Evolutionary conservation across 1,284 basidiomycete species (phyloP).

Genomic region (Golubevia sp.): DNA sequence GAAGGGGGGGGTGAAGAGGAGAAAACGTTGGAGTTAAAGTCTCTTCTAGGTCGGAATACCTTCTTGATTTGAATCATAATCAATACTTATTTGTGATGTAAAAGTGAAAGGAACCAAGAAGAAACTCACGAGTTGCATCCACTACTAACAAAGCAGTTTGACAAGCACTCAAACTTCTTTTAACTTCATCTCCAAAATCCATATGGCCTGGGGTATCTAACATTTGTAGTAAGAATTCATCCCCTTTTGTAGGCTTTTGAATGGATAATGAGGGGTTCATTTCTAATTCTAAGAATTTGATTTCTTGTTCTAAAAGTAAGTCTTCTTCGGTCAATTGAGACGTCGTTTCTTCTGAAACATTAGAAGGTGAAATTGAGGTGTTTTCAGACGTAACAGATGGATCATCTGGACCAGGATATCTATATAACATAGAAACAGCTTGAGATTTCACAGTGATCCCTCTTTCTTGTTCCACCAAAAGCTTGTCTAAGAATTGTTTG

Average conservation of each 20-base stretch:
- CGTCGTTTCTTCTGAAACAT: too few species aligned
- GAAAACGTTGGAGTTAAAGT: background rate
- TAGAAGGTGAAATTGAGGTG: too few species aligned
- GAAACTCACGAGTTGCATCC: slow-evolving; percentile 76
- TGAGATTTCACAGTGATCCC: slow-evolving; percentile 79
- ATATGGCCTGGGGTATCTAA: slow-evolving; percentile 75
- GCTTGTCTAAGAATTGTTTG: slow-evolving; percentile 61
- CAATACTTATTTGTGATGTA: too few species aligned
- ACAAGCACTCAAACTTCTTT: slow-evolving; percentile 86
- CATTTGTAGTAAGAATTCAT: too few species aligned
- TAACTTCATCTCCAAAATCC: slow-evolving; percentile 95
- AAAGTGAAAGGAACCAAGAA: too few species aligned
- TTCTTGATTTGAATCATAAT: too few species aligned
- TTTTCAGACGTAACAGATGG: too few species aligned
- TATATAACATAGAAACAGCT: slow-evolving; percentile 57
- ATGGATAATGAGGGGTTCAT: too few species aligned
- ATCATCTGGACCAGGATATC: slow-evolving; percentile 14
- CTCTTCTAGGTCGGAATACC: too few species aligned
- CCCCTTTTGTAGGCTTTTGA: too few species aligned
- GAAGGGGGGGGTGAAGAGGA: background rate
- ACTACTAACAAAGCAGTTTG: slow-evolving; percentile 89
- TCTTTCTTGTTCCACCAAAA: slow-evolving; percentile 93
- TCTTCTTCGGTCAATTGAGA: too few species aligned
- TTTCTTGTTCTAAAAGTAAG: slow-evolving; percentile 11
- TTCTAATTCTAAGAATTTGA: slow-evolving; percentile 7